Conservation (phyloP, 202 grass and related monocot species). For the Panicum virgatum region DNA sequence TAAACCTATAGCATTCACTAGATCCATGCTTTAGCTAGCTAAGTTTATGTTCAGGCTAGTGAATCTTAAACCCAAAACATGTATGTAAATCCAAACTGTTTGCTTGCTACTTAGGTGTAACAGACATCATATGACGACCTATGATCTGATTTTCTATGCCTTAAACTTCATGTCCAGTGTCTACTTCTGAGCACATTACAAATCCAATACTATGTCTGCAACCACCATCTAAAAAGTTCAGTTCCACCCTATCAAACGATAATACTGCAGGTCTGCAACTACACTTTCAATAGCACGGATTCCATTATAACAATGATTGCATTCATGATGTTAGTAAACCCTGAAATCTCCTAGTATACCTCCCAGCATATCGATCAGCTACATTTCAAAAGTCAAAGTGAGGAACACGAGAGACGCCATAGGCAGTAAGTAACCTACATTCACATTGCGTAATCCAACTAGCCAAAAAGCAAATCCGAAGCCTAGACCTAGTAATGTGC, state of each 20-base stretch:
- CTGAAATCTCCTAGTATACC: background rate
- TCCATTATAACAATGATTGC: background rate
- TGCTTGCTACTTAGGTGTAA: background rate
- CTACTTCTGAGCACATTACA: background rate
- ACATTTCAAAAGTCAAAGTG: background rate
- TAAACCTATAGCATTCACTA: background rate
- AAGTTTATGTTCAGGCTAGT: background rate
- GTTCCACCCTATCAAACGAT: slow-evolving; percentile 9
- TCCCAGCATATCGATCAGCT: background rate
- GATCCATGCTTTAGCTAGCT: background rate
- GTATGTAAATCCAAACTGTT: background rate
- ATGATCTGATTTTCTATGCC: background rate
- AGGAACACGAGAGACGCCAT: background rate
- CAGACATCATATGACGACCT: background rate
- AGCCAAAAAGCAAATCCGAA: slow-evolving; percentile 11
- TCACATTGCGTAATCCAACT: background rate
- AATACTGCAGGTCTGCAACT: background rate
- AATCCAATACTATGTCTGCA: background rate
- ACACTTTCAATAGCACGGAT: background rate
- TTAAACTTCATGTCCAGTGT: background rate
- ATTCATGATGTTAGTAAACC: background rate
- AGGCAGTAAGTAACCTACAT: background rate
- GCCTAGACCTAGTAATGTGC: background rate
- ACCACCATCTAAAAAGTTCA: background rate
- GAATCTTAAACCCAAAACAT: background rate